Conservation (phyloP, 495 filamentous ascomycete species). For the Aspergillus nanangensis region DNA sequence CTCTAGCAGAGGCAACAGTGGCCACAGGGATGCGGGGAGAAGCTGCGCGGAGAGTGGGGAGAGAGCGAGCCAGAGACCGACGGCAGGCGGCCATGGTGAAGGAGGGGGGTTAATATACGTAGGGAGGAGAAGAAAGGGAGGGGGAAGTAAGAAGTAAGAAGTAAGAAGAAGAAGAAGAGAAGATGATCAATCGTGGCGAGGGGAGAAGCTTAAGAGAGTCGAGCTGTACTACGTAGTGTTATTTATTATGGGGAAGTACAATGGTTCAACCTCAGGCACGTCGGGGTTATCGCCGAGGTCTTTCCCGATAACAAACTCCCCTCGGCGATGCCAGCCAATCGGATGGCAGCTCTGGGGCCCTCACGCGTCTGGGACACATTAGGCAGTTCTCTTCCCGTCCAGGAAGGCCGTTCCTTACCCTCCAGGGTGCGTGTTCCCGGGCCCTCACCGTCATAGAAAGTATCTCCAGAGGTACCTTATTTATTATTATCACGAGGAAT, state of each 20-base stretch:
- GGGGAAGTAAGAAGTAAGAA: background rate
- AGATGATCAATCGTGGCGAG: background rate
- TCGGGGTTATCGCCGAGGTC: background rate
- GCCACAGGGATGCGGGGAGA: slow-evolving; percentile 38
- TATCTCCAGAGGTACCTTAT: too few species aligned
- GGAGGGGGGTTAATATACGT: slow-evolving; percentile 1
- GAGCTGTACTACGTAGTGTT: too few species aligned
- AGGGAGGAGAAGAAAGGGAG: background rate
- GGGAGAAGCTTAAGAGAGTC: background rate
- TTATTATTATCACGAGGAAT: too few species aligned
- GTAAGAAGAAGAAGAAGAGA: background rate
- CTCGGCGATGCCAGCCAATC: background rate
- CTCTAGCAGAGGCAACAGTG: slow-evolving; percentile 18
- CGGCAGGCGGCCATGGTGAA: slow-evolving; percentile 39
- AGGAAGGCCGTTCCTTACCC: too few species aligned
- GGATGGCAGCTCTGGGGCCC: too few species aligned
- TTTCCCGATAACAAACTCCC: background rate
- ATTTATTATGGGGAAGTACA: too few species aligned
- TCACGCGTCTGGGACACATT: too few species aligned
- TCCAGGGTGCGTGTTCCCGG: too few species aligned
- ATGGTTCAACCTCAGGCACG: too few species aligned
- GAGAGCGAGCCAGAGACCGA: slow-evolving; percentile 36
- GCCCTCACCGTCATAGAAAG: too few species aligned
- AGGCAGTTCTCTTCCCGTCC: too few species aligned
- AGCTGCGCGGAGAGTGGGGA: slow-evolving; percentile 41